Percentiles rank a stretch among this genome's conserved stretches.
Evolutionary conservation across 139 green algal genomes (phyloP).

Genomic region (Mychonastes homosphaera): DNA sequence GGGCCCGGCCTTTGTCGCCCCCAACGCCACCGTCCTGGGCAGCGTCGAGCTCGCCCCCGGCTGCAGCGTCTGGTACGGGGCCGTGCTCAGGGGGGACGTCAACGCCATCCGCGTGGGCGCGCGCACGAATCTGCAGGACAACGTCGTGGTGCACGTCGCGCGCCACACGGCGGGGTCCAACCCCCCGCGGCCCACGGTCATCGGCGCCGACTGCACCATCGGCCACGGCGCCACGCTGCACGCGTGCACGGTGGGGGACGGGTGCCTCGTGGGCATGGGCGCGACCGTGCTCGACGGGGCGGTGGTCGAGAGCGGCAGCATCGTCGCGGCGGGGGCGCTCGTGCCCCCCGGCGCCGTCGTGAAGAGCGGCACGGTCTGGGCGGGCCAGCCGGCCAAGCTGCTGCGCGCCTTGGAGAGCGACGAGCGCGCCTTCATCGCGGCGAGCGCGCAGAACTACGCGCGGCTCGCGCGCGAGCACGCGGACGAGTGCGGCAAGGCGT

Average conservation of each 20-base stretch:
- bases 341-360: conserved; percentile 60
- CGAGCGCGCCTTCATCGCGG: conserved; percentile 64
- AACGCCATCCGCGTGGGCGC: conserved; percentile 74
- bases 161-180: conserved; percentile 39
- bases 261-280: conserved; percentile 83
- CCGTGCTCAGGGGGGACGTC: conserved; percentile 82
- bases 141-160: conserved; percentile 78
- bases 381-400: conserved; percentile 74
- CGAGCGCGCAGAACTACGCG: conserved; percentile 67
- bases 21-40: conserved; percentile 81
- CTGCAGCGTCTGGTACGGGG: conserved; percentile 83
- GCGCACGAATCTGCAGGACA: conserved; percentile 85
- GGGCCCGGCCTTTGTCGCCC: conserved; percentile 64
- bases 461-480: conserved; percentile 53
- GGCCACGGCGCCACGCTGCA: conserved; percentile 71
- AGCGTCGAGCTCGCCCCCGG: conserved; percentile 73
- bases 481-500: conserved; percentile 29
- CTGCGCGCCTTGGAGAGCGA: conserved; percentile 63
- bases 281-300: conserved; percentile 78
- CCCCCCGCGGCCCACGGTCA: conserved; percentile 45
- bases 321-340: conserved; percentile 74
- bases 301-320: conserved; percentile 54
- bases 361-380: conserved; percentile 82
- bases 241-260: conserved; percentile 73
- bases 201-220: conserved; percentile 60